Evolutionary conservation across 169 alveolate genomes (phyloP), one percentile per base, ranked within the genome.

Genomic region (Plasmodium fragile): DNA sequence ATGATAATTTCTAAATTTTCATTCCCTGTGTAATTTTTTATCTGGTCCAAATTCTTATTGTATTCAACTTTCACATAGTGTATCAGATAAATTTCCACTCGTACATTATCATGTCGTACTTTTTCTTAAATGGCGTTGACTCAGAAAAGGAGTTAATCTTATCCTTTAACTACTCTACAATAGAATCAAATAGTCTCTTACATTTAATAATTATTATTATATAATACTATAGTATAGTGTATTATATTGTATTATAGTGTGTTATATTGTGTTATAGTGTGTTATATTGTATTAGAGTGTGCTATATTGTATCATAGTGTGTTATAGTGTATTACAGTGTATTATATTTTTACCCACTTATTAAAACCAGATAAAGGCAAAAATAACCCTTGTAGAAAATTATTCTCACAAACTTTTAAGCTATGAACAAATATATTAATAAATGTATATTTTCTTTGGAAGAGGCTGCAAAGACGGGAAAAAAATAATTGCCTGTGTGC

Each of bases 1-100:
- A 32, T 52, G 39, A 81, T 81, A 36, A 30, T 59, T 81, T 81
- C 81, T 81, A 81, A 28, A 65, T 32, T 25, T 34, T 30, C 39
- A 81, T 34, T 65, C 16, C 43, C 72, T 53, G 32, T 70, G 43
- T 55, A 81, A 16, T 18, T 65, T 81, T 81, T n/a, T 55, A 41
- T 49, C 10, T n/a, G 5, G 25, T 7, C 7, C 22, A 59, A 41
- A 30, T 41, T 78, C 43, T 10, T 18, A 41, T 28, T 78, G 30
- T 78, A 30, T 18, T 39, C 13, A 78, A 18, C 72, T 25, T 18
- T 13, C 16, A 69, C 32, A n/a, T 11, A 41, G 1, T 4, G 45
- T n/a, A n/a, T 30, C 45, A 78, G 25, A 28, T 41, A 78, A n/a
- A 16, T 18, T 78, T 11, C 28, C 13, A 25, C 8, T 78, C 71